Evolutionary conservation across 1,284 basidiomycete genomes (phyloP).

Genomic region (Ganoderma sp.): DNA sequence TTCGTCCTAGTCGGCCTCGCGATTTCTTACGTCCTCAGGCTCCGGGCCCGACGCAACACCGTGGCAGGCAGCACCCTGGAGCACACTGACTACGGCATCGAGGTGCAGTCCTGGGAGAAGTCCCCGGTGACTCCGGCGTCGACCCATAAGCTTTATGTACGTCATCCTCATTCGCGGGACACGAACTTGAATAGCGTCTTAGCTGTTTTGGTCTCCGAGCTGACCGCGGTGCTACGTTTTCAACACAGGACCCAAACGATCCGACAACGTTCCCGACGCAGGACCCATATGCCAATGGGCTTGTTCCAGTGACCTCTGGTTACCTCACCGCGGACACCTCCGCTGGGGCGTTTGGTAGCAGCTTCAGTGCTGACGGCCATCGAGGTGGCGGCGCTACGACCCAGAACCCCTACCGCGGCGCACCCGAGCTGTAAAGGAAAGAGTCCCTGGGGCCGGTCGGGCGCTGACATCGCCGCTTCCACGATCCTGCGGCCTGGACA

Average conservation of each 20-base stretch:
- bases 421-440: conserved; percentile 16
- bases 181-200: background rate
- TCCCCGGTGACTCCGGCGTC: background rate
- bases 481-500: no score
- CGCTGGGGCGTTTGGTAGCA: background rate
- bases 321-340: conserved; percentile 1
- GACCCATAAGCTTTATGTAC: conserved; percentile 22
- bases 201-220: background rate
- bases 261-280: conserved; percentile 27
- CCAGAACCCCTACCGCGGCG: conserved; percentile 21
- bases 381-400: background rate
- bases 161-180: conserved; percentile 1
- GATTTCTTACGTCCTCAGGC: conserved; percentile 20
- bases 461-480: background rate
- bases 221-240: background rate
- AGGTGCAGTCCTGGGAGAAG: conserved; percentile 19
- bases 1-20: conserved; percentile 15
- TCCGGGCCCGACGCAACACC: no score
- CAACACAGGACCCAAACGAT: conserved; percentile 26
- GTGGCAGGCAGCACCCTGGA: background rate
- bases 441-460: background rate
- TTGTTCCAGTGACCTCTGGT: background rate
- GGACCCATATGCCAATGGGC: conserved; percentile 3
- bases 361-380: background rate
- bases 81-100: background rate